A percentile compares a stretch with the other conserved stretches of the same genome.
phyloP scores from a whole-genome alignment of 352 stramenopile genomes.

The Pythium aristosporum region DNA sequence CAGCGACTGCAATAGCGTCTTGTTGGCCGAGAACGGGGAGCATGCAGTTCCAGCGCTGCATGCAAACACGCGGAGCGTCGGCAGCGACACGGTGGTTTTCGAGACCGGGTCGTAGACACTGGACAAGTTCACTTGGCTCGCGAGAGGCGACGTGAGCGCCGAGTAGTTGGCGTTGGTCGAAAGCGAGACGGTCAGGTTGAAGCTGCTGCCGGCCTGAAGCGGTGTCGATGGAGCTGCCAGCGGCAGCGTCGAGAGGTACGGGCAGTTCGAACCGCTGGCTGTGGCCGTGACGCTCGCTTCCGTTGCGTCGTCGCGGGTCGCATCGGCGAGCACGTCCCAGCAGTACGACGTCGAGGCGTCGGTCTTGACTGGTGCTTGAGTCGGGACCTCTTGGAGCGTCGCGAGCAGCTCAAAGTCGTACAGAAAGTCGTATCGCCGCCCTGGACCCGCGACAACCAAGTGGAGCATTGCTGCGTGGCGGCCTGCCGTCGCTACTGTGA shows the following conservation, averaged over 20 bases:
- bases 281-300: constrained; percentile 34
- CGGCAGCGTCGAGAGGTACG: constrained; percentile 41
- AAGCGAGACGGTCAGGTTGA: constrained; percentile 37
- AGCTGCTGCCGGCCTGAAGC: constrained; percentile 15
- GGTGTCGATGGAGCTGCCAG: constrained; percentile 23
- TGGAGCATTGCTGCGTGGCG: constrained; percentile 46
- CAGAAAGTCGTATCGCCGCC: constrained; percentile 50
- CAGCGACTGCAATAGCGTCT: constrained; percentile 32
- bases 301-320: constrained; percentile 22
- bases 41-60: constrained; percentile 36
- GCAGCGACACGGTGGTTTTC: constrained; percentile 35
- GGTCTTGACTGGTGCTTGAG: constrained; percentile 28
- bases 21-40: constrained; percentile 42
- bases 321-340: constrained; percentile 38
- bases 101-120: constrained; percentile 35
- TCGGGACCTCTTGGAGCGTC: constrained; percentile 27
- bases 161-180: background rate
- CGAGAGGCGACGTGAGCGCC: constrained; percentile 1
- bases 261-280: constrained; percentile 38
- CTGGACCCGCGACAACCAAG: constrained; percentile 38
- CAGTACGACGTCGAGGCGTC: constrained; percentile 42
- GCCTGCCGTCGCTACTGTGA: constrained; percentile 35
- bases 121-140: constrained; percentile 33
- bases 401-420: constrained; percentile 56
- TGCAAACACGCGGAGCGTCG: constrained; percentile 43